Evolutionary conservation across 2,329 filamentous ascomycete genomes (phyloP).

Genomic region (Diplodia corticola): DNA sequence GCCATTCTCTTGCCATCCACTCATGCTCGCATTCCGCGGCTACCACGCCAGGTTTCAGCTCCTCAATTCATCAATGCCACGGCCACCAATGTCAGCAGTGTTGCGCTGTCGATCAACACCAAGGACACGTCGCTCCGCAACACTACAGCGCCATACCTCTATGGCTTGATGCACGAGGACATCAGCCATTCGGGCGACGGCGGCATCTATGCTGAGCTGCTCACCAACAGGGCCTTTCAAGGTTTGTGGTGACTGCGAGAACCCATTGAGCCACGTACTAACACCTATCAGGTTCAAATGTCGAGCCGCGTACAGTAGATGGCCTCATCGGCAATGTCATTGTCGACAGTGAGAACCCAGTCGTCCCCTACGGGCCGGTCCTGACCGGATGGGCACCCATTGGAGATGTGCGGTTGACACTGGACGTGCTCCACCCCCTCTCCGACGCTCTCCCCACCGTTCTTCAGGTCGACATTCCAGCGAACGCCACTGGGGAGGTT

Average conservation of each 20-base stretch:
- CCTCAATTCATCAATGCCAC: constrained; percentile 20
- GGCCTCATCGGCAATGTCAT: constrained; percentile 30
- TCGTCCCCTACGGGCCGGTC: constrained; percentile 34
- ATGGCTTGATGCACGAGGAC: constrained; percentile 45
- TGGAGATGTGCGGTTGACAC: constrained; percentile 36
- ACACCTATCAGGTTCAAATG: constrained; percentile 26
- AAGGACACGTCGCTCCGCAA: constrained; percentile 21
- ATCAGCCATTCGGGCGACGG: constrained; percentile 71
- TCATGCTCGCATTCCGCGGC: neutral
- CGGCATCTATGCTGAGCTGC: constrained; percentile 70
- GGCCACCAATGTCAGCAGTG: constrained; percentile 14
- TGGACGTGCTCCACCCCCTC: constrained; percentile 46
- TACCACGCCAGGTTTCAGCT: neutral
- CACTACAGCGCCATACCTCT: constrained; percentile 22
- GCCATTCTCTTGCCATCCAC: constrained; percentile 16
- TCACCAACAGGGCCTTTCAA: constrained; percentile 72
- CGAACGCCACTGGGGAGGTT: constrained; percentile 42
- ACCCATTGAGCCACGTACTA: neutral
- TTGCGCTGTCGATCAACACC: constrained; percentile 16
- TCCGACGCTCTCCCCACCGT: constrained; percentile 48
- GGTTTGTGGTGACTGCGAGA: constrained; percentile 28
- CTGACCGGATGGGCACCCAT: constrained; percentile 34
- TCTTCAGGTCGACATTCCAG: constrained; percentile 42
- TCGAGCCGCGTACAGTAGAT: constrained; percentile 25
- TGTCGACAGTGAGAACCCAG: constrained; percentile 30